Evolutionary conservation across 2,329 filamentous ascomycete species (phyloP).

Genomic region (Exophiala aquamarina): DNA sequence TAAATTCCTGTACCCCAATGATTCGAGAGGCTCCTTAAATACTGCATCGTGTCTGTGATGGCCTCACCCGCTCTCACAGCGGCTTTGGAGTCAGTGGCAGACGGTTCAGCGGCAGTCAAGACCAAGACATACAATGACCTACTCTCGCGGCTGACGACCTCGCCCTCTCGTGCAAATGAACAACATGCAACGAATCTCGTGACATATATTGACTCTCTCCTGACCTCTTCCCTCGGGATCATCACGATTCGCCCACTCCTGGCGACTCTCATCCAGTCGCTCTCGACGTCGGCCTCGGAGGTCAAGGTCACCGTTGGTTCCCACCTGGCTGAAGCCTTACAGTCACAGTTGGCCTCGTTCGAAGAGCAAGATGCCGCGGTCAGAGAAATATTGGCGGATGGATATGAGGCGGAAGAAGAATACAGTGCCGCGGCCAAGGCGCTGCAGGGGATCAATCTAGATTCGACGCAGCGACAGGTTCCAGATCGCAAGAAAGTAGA

Average conservation of each 20-base stretch:
- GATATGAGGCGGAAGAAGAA: conserved; percentile 80
- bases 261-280: conserved; percentile 63
- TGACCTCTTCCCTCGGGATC: conserved; percentile 69
- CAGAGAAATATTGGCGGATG: conserved; percentile 77
- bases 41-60: conserved; percentile 37
- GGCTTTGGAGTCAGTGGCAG: conserved; percentile 50
- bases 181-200: conserved; percentile 22
- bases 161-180: conserved; percentile 39
- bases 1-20: too few relatives aligned
- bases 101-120: conserved; percentile 46
- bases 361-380: conserved; percentile 81
- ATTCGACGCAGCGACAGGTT: conserved; percentile 82
- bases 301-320: conserved; percentile 74
- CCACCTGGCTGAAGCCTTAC: conserved; percentile 68
- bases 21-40: too few relatives aligned
- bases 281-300: conserved; percentile 57
- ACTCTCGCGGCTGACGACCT: conserved; percentile 56
- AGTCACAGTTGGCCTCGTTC: conserved; percentile 69
- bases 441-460: conserved; percentile 81
- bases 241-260: conserved; percentile 74
- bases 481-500: conserved; percentile 77
- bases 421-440: conserved; percentile 74
- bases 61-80: conserved; percentile 50
- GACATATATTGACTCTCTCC: conserved; percentile 66
- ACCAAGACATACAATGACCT: conserved; percentile 57